A percentile compares a stretch with the other conserved stretches of the same genome.
phyloP scores from a whole-genome alignment of 129 eudicot species.

The Flaveria brownii region DNA sequence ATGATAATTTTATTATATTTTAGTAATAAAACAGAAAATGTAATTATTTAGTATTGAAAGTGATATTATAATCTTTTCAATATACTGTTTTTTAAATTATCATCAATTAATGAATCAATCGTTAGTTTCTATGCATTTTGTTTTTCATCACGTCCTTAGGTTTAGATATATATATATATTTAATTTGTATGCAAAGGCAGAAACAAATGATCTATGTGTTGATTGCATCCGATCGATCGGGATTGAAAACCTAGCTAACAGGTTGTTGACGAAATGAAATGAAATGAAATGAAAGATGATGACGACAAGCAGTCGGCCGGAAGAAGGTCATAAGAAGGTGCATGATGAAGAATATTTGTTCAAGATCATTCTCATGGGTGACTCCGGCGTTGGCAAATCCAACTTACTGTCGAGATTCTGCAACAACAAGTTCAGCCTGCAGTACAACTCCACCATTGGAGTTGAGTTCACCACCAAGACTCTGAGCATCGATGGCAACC shows the following conservation, averaged over 20 bases:
- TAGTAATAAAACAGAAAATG: too few relatives aligned
- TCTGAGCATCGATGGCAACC: slow-evolving; percentile 24
- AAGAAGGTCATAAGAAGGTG: not conserved
- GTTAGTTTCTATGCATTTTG: slow-evolving; percentile 30
- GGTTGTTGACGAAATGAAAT: too few relatives aligned
- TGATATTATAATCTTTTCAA: not conserved
- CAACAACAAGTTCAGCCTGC: slow-evolving; percentile 37
- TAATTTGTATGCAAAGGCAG: not conserved
- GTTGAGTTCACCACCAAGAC: slow-evolving; percentile 29
- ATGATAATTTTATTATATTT: too few relatives aligned
- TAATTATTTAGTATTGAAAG: too few relatives aligned
- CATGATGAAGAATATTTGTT: slow-evolving; percentile 13
- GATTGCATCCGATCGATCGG: too few relatives aligned
- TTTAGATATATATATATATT: not conserved
- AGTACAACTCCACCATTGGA: slow-evolving; percentile 35
- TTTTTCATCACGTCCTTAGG: slow-evolving; percentile 30
- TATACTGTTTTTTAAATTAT: not conserved
- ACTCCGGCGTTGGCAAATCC: slow-evolving; percentile 32
- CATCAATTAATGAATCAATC: not conserved
- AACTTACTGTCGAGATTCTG: slow-evolving; percentile 33
- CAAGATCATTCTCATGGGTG: slow-evolving; percentile 33
- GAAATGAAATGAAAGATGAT: not conserved
- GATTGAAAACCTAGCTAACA: too few relatives aligned
- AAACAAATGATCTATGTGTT: too few relatives aligned
- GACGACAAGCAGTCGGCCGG: not conserved